Base-by-base conservation (phyloP, 2,329 filamentous ascomycete genomes). In the Colletotrichum zoysiae region DNA sequence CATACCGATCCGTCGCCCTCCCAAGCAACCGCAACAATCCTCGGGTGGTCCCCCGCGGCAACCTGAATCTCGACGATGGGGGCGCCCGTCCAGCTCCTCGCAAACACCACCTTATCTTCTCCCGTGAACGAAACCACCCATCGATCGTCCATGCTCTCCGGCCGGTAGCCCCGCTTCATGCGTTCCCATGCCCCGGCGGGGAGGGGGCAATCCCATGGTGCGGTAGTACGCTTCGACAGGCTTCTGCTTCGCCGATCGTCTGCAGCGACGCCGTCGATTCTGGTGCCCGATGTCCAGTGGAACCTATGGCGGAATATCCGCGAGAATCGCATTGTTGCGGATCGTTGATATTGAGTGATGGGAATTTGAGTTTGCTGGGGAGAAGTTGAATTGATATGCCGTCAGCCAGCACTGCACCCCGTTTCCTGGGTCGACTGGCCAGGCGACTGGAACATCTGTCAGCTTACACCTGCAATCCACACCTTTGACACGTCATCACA, bases 71-170 rank as follows among this genome's bases (percentile, higher is more conserved):
- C 48, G 14, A 57, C 48, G 30, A 71, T 46, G 11, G 44, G 57
- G 3, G 23, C 42, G 16, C 56, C 16, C 30, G 57, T 67, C 68
- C 64, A 62, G 68, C 50, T 71, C 58, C 63, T 42, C 16, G 42
- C 64, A 26, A 71, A 61, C n/a, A 61, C 33, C 20, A 62, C 20
- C 56, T 20, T 64, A 42, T 48, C 35, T 35, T 33, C 33, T 35
- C 38, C 51, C 65, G 14, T 20, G 12, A 18, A 33, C 46, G 30
- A 58, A 23, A 58, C 16, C 35, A 35, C 42, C 50, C 64, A 71
- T 9, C 64, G 48, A 48, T 67, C 64, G 7, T 67, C 50, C 68
- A 67, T 67, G 16, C 65, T 33, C 58, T 56, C 55, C 42, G 50
- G 63, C n/a, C 48, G 50, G 30, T 61, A 35, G 5, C 68, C 68